These are phyloP conservation scores for Rhizopogon salebrosus DNA, from an alignment of 768 basidiomycete species.

Conservation along the genomic window DNA sequence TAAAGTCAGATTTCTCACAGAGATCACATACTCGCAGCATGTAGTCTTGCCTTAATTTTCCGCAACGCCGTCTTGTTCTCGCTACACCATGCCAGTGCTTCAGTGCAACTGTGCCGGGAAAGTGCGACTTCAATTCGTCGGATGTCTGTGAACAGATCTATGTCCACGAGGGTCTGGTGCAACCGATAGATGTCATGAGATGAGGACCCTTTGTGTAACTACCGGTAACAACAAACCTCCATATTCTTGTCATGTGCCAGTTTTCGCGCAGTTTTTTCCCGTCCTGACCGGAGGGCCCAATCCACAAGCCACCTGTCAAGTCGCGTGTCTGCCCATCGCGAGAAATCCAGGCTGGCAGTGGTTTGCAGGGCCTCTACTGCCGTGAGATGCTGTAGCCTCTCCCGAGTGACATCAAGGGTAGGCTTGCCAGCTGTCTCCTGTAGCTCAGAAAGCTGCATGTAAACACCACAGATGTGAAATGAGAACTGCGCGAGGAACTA, in stretches of 20 bases:
- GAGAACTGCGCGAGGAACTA: conserved; percentile 6
- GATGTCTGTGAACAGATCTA: conserved; percentile 88
- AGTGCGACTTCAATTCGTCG: conserved; percentile 82
- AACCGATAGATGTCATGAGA: neutral
- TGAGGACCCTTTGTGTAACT: neutral
- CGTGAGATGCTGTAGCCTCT: conserved; percentile 70
- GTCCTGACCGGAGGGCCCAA: conserved; percentile 80
- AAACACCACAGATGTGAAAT: conserved; percentile 11
- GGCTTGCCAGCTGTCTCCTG: conserved; percentile 42
- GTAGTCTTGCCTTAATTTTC: conserved; percentile 70
- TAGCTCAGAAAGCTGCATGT: conserved; percentile 43
- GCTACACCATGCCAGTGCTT: conserved; percentile 92
- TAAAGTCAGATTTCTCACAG: conserved; percentile 8
- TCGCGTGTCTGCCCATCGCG: conserved; percentile 73
- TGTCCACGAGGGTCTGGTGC: conserved; percentile 76
- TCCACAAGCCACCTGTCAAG: conserved; percentile 91
- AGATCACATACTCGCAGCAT: conserved; percentile 7
- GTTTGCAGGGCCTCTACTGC: conserved; percentile 52
- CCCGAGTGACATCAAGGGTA: conserved; percentile 69
- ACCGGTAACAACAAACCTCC: conserved; percentile 47
- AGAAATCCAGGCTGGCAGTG: conserved; percentile 52
- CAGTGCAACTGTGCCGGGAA: conserved; percentile 67
- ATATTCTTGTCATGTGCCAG: conserved; percentile 76
- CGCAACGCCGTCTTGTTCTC: conserved; percentile 92
- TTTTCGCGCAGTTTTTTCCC: conserved; percentile 67